A percentile compares a stretch with the other conserved stretches of the same genome.
phyloP scores from a whole-genome alignment of 352 stramenopile species.

The Phytophthora pseudosyringae region DNA sequence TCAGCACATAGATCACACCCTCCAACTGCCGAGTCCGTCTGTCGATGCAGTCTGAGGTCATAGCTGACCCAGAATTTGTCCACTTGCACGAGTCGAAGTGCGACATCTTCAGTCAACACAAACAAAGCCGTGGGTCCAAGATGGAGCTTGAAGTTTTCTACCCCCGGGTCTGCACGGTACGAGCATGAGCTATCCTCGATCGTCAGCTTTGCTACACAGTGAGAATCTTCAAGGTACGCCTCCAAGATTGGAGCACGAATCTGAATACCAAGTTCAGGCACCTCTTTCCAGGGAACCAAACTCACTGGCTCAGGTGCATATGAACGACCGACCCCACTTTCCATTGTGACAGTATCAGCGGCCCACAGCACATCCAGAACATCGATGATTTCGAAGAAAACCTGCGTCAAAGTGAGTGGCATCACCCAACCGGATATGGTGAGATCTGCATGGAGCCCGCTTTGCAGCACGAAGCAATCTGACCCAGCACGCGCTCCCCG shows the following conservation, averaged over 20 bases:
- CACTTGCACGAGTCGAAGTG: slow-evolving; percentile 82
- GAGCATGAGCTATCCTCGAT: slow-evolving; percentile 80
- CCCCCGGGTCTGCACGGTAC: slow-evolving; percentile 64
- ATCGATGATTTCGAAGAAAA: slow-evolving; percentile 79
- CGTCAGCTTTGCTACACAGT: slow-evolving; percentile 88
- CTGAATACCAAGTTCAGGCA: slow-evolving; percentile 71
- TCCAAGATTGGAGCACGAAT: slow-evolving; percentile 85
- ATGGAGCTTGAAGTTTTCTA: slow-evolving; percentile 75
- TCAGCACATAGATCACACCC: slow-evolving; percentile 72
- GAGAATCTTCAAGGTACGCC: slow-evolving; percentile 86
- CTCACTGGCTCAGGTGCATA: slow-evolving; percentile 20
- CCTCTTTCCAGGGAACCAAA: slow-evolving; percentile 55
- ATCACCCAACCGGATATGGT: slow-evolving; percentile 83
- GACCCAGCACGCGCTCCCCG: slow-evolving; percentile 47
- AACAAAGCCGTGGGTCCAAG: slow-evolving; percentile 83
- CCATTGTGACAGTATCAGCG: slow-evolving; percentile 14
- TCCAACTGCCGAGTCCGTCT: slow-evolving; percentile 37
- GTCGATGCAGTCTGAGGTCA: slow-evolving; percentile 65
- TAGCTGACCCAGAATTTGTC: slow-evolving; percentile 84
- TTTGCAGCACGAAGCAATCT: slow-evolving; percentile 67
- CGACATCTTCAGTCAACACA: slow-evolving; percentile 88
- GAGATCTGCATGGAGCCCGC: slow-evolving; percentile 64
- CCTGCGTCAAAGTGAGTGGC: slow-evolving; percentile 69
- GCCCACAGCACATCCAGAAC: slow-evolving; percentile 77
- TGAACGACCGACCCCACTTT: slow-evolving; percentile 21